Evolutionary conservation across 768 basidiomycete species (phyloP), one percentile per base, ranked within the genome.

Genomic region (Russula dissimulans): DNA sequence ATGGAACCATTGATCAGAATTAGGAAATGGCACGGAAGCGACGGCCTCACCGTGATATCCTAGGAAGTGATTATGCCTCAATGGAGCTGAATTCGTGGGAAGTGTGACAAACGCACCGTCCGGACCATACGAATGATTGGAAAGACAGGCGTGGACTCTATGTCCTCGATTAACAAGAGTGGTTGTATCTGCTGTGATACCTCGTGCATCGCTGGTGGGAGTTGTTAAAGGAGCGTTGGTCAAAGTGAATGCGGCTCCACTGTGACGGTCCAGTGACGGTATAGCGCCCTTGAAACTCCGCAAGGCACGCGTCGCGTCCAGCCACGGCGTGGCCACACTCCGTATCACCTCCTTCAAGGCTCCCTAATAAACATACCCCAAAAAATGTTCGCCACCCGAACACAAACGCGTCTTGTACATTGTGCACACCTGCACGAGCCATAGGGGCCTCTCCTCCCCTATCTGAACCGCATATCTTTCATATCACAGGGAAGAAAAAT

Each of bases 91-190:
- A 34, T 36, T 4, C 18, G 54, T 54, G 39, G 34, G 44, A 53
- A 57, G 14, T 8, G 55, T 29, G 44, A 42, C 22, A 1, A 47
- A 75, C 82, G 54, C 62, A 86, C 87, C 53, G 74, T 71, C 72
- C 86, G 75, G 64, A 93, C 88, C 72, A 84, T 79, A 62, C 91
- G 89, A 42, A 95, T 89, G 53, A 90, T 74, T 6, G 91, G 91
- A 70, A 88, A 93, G 1, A 92, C 88, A 31, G 77, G 73, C 0
- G 83, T 87, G 44, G 71, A 67, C 41, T 82, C 81, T 48, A 83
- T 79, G 72, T 77, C 78, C 73, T 75, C 81, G 67, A 72, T 81
- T 66, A 65, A 72, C 65, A 69, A 76, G n/a, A 81, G 70, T 15
- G 77, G 75, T 63, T 73, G 72, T 31, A 64, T 69, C 62, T 78